A percentile compares a stretch with the other conserved stretches of the same genome.
These are phyloP conservation scores for Diaporthe longicolla DNA, from an alignment of 2,329 filamentous ascomycete species.

Conservation along the genomic window DNA sequence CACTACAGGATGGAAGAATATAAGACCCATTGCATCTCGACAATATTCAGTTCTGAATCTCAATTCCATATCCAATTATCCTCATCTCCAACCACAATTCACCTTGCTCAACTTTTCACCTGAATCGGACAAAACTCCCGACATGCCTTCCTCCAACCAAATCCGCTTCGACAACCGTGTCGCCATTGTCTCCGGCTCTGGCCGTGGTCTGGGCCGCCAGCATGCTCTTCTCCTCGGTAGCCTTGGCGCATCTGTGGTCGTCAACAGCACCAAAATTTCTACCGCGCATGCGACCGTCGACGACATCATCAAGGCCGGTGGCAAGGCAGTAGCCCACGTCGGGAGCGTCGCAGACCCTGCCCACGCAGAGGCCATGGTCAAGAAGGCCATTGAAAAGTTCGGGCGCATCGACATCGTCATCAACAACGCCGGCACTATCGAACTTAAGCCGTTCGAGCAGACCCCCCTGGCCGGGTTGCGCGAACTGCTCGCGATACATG, in stretches of 20 bases:
- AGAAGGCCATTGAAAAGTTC: not conserved
- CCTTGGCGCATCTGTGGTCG: not conserved
- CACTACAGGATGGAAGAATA: not conserved
- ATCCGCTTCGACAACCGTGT: not conserved
- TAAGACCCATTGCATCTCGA: not conserved
- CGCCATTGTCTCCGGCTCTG: slow-evolving; percentile 10
- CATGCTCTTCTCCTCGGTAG: slow-evolving; percentile 3
- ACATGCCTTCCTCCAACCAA: not conserved
- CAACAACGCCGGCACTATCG: not conserved
- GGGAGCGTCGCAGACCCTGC: slow-evolving; percentile 2
- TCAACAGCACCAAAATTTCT: slow-evolving; percentile 4
- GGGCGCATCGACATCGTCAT: not conserved
- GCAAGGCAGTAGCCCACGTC: not conserved
- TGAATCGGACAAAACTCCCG: not conserved
- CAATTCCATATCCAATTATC: not conserved
- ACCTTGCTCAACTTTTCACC: not conserved
- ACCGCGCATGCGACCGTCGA: slow-evolving; percentile 1
- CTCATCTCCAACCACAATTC: not conserved
- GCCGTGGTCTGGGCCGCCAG: not conserved
- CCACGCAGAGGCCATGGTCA: not conserved
- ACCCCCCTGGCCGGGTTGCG: not conserved
- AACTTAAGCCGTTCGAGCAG: not conserved
- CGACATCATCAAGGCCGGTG: not conserved
- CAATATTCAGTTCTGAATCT: not conserved
- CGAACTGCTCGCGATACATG: not conserved